phyloP scores from a whole-genome alignment of 2,329 filamentous ascomycete species.

The Colletotrichum brevisporum region DNA sequence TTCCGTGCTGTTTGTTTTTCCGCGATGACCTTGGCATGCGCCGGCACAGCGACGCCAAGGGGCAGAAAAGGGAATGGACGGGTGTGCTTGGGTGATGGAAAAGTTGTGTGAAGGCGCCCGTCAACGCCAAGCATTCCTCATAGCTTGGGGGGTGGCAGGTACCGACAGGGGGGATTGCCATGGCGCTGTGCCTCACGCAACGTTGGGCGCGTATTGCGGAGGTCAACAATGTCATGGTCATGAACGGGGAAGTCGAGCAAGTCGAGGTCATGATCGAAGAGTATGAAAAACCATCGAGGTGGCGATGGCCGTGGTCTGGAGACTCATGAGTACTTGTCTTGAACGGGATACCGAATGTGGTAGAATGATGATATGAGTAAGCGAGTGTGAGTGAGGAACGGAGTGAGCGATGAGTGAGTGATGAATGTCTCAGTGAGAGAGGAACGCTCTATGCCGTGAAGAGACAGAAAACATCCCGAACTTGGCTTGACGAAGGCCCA shows the following conservation, averaged over 20 bases:
- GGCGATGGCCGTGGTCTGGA: not conserved
- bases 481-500: not conserved
- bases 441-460: not conserved
- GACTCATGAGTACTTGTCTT: not conserved
- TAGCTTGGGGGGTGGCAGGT: constrained; percentile 19
- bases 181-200: constrained; percentile 2
- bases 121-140: constrained; percentile 23
- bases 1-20: constrained; percentile 21
- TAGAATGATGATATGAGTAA: no score
- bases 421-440: not conserved
- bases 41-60: constrained; percentile 5
- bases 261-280: not conserved
- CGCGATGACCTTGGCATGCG: constrained; percentile 29
- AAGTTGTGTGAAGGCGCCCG: constrained; percentile 16
- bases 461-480: not conserved
- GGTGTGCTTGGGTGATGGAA: not conserved
- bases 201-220: not conserved
- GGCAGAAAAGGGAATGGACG: not conserved
- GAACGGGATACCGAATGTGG: no score
- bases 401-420: not conserved
- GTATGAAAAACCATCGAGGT: not conserved
- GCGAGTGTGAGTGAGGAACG: no score
- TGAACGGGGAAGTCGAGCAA: not conserved
- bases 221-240: not conserved
- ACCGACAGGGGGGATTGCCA: constrained; percentile 16